Evolutionary conservation across 1,139 yeast species (phyloP).

Genomic region (Saccharomyces hybrid): DNA sequence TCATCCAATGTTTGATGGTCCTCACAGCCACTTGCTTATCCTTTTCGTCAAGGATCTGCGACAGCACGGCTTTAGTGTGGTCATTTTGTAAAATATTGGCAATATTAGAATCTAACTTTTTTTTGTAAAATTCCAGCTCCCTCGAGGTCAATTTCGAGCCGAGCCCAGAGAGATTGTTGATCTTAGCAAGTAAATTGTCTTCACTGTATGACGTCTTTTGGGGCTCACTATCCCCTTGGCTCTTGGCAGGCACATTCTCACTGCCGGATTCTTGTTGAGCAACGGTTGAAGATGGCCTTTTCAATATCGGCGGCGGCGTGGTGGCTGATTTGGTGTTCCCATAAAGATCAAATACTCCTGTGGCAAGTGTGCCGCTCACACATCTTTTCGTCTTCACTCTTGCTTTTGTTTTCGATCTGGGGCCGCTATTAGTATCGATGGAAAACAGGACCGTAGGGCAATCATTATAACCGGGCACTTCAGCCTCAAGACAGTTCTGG

Average conservation of each 20-base stretch:
- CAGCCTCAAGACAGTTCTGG: slow-evolving; percentile 31
- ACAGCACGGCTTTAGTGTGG: slow-evolving; percentile 17
- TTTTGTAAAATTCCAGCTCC: slow-evolving; percentile 26
- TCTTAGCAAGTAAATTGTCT: slow-evolving; percentile 15
- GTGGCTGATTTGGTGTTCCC: slow-evolving; percentile 3
- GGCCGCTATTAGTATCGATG: slow-evolving; percentile 2
- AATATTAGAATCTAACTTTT: slow-evolving; percentile 21
- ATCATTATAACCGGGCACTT: slow-evolving; percentile 33
- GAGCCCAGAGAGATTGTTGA: slow-evolving; percentile 12
- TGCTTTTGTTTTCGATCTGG: slow-evolving; percentile 8
- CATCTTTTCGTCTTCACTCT: slow-evolving; percentile 1
- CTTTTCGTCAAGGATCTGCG: slow-evolving; percentile 18
- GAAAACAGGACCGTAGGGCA: slow-evolving; percentile 30
- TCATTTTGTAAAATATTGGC: slow-evolving; percentile 14
- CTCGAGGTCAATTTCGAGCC: slow-evolving; percentile 18
- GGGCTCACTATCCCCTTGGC: background rate
- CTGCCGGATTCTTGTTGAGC: background rate
- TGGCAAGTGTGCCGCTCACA: background rate
- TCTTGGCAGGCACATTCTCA: background rate
- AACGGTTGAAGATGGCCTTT: background rate
- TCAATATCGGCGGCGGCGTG: slow-evolving; percentile 2
- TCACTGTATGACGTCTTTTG: slow-evolving; percentile 8
- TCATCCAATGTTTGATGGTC: slow-evolving; percentile 27
- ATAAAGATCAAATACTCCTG: background rate
- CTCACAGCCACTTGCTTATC: slow-evolving; percentile 12